A percentile compares a stretch with the other conserved stretches of the same genome.
These are phyloP conservation scores for Saposhnikovia divaricata DNA, from an alignment of 129 eudicot species.

Conservation along the genomic window DNA sequence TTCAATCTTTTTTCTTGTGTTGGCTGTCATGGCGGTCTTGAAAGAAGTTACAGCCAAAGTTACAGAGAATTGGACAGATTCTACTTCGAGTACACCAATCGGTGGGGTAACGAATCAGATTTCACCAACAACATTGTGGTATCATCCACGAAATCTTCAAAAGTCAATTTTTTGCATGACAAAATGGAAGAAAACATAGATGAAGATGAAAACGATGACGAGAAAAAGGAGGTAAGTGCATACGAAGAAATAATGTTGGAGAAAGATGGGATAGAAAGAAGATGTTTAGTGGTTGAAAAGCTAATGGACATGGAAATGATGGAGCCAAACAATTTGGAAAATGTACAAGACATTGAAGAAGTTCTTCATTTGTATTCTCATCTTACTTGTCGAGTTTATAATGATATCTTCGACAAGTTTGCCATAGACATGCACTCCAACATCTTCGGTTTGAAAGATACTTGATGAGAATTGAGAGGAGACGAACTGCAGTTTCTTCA, in stretches of 20 bases:
- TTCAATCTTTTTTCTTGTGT: slow-evolving; percentile 32
- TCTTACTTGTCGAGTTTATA: slow-evolving; percentile 42
- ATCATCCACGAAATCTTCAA: not conserved
- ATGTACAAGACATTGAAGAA: slow-evolving; percentile 45
- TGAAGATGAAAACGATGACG: too few species aligned
- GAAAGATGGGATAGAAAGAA: slow-evolving; percentile 1
- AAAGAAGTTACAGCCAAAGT: not conserved
- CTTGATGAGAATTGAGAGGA: not conserved
- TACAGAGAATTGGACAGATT: slow-evolving; percentile 22
- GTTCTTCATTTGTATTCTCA: slow-evolving; percentile 47
- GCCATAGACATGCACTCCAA: slow-evolving; percentile 33
- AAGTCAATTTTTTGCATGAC: not conserved
- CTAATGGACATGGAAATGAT: slow-evolving; percentile 40
- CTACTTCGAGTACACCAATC: slow-evolving; percentile 22
- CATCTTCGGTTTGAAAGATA: not conserved
- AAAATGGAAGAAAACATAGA: not conserved
- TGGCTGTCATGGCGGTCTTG: too few species aligned
- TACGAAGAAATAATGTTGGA: too few species aligned
- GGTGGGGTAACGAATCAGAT: slow-evolving; percentile 8
- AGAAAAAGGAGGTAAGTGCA: too few species aligned
- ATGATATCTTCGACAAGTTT: slow-evolving; percentile 40
- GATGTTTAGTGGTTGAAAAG: slow-evolving; percentile 31
- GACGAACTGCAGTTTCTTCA: too few species aligned
- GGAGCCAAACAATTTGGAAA: slow-evolving; percentile 31
- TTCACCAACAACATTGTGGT: not conserved